Evolutionary conservation across 768 basidiomycete genomes (phyloP).

Genomic region (Wakefieldia striispora): DNA sequence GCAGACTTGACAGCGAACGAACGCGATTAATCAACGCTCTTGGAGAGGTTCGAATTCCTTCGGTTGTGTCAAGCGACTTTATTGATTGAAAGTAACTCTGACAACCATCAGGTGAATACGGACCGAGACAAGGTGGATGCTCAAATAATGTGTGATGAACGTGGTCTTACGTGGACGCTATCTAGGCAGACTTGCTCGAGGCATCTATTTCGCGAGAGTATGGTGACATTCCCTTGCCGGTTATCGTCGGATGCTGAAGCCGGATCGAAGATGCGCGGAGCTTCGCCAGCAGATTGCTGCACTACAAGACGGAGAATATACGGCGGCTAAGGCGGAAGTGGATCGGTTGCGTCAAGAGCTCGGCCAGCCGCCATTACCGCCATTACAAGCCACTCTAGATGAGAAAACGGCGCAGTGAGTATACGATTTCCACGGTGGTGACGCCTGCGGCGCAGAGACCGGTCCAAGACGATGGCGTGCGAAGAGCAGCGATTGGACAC

Average conservation of each 20-base stretch:
- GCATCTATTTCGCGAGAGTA: constrained; percentile 69
- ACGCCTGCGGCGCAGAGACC: constrained; percentile 2
- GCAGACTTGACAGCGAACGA: constrained; percentile 75
- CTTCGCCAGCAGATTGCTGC: constrained; percentile 62
- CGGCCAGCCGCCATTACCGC: constrained; percentile 71
- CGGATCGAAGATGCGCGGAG: constrained; percentile 53
- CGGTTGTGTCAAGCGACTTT: constrained; percentile 1
- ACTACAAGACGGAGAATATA: constrained; percentile 76
- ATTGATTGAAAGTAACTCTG: constrained; percentile 8
- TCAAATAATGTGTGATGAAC: constrained; percentile 4
- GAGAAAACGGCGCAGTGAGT: constrained; percentile 60
- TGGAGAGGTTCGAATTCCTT: constrained; percentile 53
- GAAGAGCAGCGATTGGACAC: constrained; percentile 3
- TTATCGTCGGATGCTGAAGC: constrained; percentile 7
- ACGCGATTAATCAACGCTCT: constrained; percentile 63
- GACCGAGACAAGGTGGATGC: constrained; percentile 67
- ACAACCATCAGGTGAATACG: constrained; percentile 60
- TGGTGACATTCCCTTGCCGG: constrained; percentile 19
- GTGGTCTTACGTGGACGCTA: constrained; percentile 1
- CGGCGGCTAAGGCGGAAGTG: constrained; percentile 70
- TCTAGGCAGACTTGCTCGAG: constrained; percentile 66
- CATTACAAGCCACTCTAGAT: constrained; percentile 68
- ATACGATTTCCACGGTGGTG: constrained; percentile 10
- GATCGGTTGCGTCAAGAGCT: constrained; percentile 74
- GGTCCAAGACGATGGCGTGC: background rate